Base-by-base conservation (phyloP, 176 grass and related monocot genomes). In the Panicum miliaceum region DNA sequence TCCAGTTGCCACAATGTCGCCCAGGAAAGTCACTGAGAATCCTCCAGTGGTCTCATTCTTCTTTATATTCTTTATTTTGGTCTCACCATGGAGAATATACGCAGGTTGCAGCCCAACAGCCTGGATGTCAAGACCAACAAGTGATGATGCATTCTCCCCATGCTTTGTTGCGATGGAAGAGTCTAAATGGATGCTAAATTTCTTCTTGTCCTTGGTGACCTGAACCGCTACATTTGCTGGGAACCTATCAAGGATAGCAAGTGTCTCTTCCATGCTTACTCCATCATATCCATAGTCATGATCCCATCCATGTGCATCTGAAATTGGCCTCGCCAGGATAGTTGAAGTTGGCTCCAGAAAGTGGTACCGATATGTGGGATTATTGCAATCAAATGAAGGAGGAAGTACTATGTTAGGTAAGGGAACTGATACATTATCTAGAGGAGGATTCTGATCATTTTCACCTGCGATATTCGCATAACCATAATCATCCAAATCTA, bases 221-320 rank as follows among this genome's bases (percentile, higher is more conserved):
- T 99, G 88, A 67, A 86, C 91, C 27, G 91, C 88, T 50, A 95
- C 58, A 45, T 82, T 84, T 73, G 84, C 91, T 71, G 93, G 93
- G 53, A 99, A 99, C 53, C 62, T 85, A 74, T 29, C 80, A 58
- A 86, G 88, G 46, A 99, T 18, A 82, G 91, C 91, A 6, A 99
- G 91, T 4, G 73, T 89, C 52, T 94, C 93, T 84, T 96, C 97
- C 42, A 99, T 68, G 43, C 93, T 99, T 26, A 99, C 88, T 29
- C 97, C 97, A 80, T 99, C 97, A 64, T 96, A 96, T 34, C 97
- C 97, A 65, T 85, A 95, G 73, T 99, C 97, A 90, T 99, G 97
- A 85, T 99, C 97, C 97, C 97, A 99, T 53, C 97, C 86, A 65
- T 96, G 89, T 0, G 89, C 84, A 77, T 94, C 90, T 73, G 94